Evolutionary conservation across 176 grass and related monocot genomes (phyloP).

Genomic region (Eragrostis curvula): DNA sequence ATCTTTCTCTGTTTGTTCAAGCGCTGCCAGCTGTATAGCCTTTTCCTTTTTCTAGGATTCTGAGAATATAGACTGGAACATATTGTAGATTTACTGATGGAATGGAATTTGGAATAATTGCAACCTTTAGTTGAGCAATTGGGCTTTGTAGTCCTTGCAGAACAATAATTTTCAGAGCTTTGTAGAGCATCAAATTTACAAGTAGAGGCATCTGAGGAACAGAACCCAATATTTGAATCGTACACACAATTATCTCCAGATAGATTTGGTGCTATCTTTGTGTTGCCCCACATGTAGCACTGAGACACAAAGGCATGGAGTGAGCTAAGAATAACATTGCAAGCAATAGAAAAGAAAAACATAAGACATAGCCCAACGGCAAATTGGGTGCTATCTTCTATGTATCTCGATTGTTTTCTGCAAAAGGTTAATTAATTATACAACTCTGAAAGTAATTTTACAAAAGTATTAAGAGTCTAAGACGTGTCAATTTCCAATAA

Average conservation of each 20-base stretch:
- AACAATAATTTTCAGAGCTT: conserved; percentile 20
- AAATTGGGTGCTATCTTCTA: neutral
- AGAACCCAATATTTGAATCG: conserved; percentile 17
- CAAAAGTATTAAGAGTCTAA: neutral
- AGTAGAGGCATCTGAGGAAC: conserved; percentile 19
- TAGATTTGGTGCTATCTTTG: conserved; percentile 2
- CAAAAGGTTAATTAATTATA: neutral
- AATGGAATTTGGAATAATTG: neutral
- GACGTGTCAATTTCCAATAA: neutral
- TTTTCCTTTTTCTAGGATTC: conserved; percentile 52
- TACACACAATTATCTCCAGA: conserved; percentile 5
- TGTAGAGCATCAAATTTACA: conserved; percentile 36
- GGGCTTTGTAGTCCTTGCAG: conserved; percentile 28
- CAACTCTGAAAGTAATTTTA: neutral
- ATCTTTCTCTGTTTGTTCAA: conserved; percentile 39
- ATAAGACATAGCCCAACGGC: neutral
- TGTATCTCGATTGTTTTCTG: neutral
- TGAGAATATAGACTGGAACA: conserved; percentile 25
- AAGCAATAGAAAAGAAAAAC: conserved; percentile 9
- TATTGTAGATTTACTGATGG: neutral
- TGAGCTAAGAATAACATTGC: conserved; percentile 4
- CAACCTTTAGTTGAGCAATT: conserved; percentile 26
- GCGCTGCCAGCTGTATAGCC: conserved; percentile 54
- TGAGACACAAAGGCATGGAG: conserved; percentile 25
- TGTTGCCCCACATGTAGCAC: conserved; percentile 8